Conservation (phyloP, 192 early-diverging fungal species). For the Phycomyces nitens region DNA sequence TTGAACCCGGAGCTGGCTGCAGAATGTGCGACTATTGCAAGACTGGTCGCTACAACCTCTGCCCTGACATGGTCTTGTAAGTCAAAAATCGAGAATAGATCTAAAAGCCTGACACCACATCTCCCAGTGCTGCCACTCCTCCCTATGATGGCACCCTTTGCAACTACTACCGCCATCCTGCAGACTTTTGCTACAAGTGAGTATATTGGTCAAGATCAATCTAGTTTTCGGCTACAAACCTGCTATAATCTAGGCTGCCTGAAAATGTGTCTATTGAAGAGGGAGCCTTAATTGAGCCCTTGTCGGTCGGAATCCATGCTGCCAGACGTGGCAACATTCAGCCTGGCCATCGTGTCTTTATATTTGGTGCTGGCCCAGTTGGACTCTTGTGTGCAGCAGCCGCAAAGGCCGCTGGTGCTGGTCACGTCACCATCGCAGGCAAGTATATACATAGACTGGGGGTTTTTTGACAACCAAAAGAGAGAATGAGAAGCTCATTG, state of each 20-base stretch:
- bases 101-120: not conserved
- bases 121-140: slow-evolving; percentile 39
- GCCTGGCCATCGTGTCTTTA: slow-evolving; percentile 35
- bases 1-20: slow-evolving; percentile 42
- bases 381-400: slow-evolving; percentile 38
- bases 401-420: slow-evolving; percentile 42
- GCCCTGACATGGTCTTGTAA: slow-evolving; percentile 44
- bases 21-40: slow-evolving; percentile 38
- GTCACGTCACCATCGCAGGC: slow-evolving; percentile 37
- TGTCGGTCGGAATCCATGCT: slow-evolving; percentile 43
- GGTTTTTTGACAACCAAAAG: not conserved
- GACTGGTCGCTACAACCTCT: slow-evolving; percentile 37
- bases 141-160: slow-evolving; percentile 44
- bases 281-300: slow-evolving; percentile 43
- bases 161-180: slow-evolving; percentile 39
- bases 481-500: not conserved
- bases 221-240: too few relatives aligned
- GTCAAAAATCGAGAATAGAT: not conserved
- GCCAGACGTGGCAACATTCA: slow-evolving; percentile 29
- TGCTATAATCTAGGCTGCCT: slow-evolving; percentile 29
- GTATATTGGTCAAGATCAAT: not conserved
- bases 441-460: slow-evolving; percentile 2
- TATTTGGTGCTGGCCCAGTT: slow-evolving; percentile 48
- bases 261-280: slow-evolving; percentile 37
- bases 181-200: slow-evolving; percentile 43